Base-by-base conservation (phyloP, 805 yeast species). In the Metschnikowia aberdeeniae region DNA sequence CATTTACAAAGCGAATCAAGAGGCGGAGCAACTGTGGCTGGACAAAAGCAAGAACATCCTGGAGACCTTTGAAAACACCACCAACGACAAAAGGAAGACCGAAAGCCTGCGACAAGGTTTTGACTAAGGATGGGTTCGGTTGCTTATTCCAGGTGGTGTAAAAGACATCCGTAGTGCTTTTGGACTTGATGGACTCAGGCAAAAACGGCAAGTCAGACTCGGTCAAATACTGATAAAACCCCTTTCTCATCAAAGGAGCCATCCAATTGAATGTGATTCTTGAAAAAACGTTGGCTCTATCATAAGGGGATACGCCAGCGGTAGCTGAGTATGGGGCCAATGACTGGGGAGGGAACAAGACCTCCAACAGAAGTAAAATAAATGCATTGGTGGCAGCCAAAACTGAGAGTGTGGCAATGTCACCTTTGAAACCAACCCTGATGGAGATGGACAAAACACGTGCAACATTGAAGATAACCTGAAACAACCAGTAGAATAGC, bases 251-350 rank as follows among this genome's bases (percentile, higher is more conserved):
- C 57, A 93, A 68, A 1, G 77, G 81, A 17, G 89, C 81, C 95
- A 93, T 88, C 98, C 99, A 93, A 24, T 82, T 68, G 62, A 93
- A 92, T 0, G 95, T 83, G 42, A 92, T 69, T 42, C 78, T 72
- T 2, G 95, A 84, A 51, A 92, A 79, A 12, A 89, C 68, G 60
- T 90, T 82, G 10, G 52, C 58, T 3, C 47, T 36, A 45, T 38
- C 58, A 36, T 43, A 55, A 2, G 57, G 57, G 14, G 58, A 53
- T n/a, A 28, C 27, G 7, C 46, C 44, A 22, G 36, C 26, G n/a
- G 45, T 45, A 9, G 30, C 19, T 5, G 27, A 27, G 38, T 33
- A 43, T 4, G 47, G 29, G 22, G 31, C 37, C n/a, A 50, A 33
- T 6, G 67, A 52, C 37, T 55, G 52, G 20, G 66, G 59, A 1